Percentiles rank a stretch among this genome's conserved stretches.
phyloP scores from a whole-genome alignment of 331 rosid species.

The Arachis monticola region DNA sequence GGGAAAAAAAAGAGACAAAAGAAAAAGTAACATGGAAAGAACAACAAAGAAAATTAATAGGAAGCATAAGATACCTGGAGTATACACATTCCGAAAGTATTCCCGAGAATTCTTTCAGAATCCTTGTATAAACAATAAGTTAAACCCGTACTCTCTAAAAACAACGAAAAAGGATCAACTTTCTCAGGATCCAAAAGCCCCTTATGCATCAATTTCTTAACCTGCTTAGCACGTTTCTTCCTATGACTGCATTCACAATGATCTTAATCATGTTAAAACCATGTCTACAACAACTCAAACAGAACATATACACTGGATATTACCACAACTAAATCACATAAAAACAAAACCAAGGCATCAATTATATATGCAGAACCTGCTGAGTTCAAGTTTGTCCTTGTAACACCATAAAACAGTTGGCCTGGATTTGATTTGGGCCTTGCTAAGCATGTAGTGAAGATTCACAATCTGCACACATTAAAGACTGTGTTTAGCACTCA shows the following conservation, averaged over 20 bases:
- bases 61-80: constrained; percentile 67
- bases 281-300: constrained; percentile 3
- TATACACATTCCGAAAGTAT: constrained; percentile 93
- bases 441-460: constrained; percentile 87
- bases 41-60: constrained; percentile 16
- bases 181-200: constrained; percentile 87
- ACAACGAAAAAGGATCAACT: constrained; percentile 82
- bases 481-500: constrained; percentile 29
- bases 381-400: constrained; percentile 87
- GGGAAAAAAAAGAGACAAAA: background rate
- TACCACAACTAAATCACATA: background rate
- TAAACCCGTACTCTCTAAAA: constrained; percentile 71
- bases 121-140: constrained; percentile 81
- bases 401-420: constrained; percentile 93
- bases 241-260: constrained; percentile 68
- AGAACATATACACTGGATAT: constrained; percentile 1
- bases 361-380: constrained; percentile 67
- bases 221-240: constrained; percentile 82
- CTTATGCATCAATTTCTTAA: constrained; percentile 69
- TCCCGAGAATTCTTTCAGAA: constrained; percentile 86
- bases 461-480: constrained; percentile 69
- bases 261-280: constrained; percentile 40
- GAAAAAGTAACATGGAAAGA: too few relatives aligned
- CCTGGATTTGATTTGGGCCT: constrained; percentile 75
- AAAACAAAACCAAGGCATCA: background rate